Base-by-base conservation (phyloP, 2,329 filamentous ascomycete genomes). In the Aspergillus tamarii region DNA sequence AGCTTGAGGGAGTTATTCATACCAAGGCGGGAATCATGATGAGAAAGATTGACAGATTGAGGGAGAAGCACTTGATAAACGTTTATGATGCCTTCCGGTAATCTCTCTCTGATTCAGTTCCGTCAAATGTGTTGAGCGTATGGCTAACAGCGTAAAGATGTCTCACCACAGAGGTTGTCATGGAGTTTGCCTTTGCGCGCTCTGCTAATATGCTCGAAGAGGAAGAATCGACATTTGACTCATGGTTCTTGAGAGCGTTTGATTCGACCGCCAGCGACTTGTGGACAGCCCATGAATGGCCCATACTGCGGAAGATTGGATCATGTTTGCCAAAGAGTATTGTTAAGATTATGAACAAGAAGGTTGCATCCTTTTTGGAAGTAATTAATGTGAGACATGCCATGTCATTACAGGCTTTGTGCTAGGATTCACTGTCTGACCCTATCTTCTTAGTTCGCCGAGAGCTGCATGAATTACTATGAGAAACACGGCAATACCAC, bases 101-200 rank as follows among this genome's bases (percentile, higher is more conserved):
- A 58, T 11, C 41, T 23, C 19, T 21, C 23, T 32, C 7, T 21
- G 14, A n/a, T 52, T 14, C 8, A 4, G 28, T 8, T 26, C 12
- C 6, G 21, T 14, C 23, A 26, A 48, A 3, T 4, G 26, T 23
- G 11, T 12, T 28, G 23, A 26, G 14, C 45, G 3, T 28, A 7
- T 14, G 6, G 14, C 45, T 48, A 28, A 48, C 8, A 48, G 7
- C 21, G 9, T 7, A 2, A 28, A 62, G 60, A 21, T 52, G 56
- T 8, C 61, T 63, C 9, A 63, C 61, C 8, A 58, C 57, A 9
- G 61, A 63, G 23, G 48, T 63, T 6, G 60, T 63, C 10, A 63
- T 54, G 46, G 61, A 63, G 28, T 63, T 63, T 36, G 56, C 61
- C 26, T 63, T 63, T 48, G 61, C 48, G 12, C 53, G 45, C 28